Base-by-base conservation (phyloP, 2,329 filamentous ascomycete genomes). In the Paramyrothecium roridum region DNA sequence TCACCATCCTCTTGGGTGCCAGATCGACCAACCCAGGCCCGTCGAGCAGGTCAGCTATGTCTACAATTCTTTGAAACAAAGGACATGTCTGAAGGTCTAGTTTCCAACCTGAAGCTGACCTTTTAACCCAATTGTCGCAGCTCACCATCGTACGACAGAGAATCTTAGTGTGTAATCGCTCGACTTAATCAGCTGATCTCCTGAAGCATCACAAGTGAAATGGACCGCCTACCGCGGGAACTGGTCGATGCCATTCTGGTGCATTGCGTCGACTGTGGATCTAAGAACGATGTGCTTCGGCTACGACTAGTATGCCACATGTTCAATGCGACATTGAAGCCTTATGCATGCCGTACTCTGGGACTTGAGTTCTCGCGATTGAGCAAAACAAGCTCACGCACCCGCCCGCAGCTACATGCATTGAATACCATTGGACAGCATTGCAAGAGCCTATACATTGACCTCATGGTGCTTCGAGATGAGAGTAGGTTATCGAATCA, bases 401-500 rank as follows among this genome's bases (percentile, higher is more conserved):
- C 58, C 19, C 73, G 65, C 4, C 74, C 72, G 1, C 66, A 71
- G 52, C 56, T 72, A n/a, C 69, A 73, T 61, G 73, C 73, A 8
- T 63, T 82, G n/a, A 70, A 73, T 58, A 75, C 73, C 2, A 71
- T 80, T 51, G 79, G 76, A 2, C 70, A 73, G 30, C 68, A 78
- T n/a, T 80, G 77, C 70, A 75, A 75, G 59, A 75, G 77, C 30
- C 61, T 83, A 4, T 80, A 77, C 56, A 70, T 82, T 50, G 80
- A 83, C 61, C 66, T 82, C 64, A 81, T 80, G 76, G 72, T 81
- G 17, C 65, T 82, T 40, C 74, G 80, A 59, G 80, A 82, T 61
- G 77, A 81, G 53, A 63, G 80, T 81, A 67, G 59, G 74, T 59
- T 10, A 30, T 30, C 10, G 6, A 30, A 30, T 10, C 26, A 30